A percentile compares a stretch with the other conserved stretches of the same genome.
These are phyloP conservation scores for Cryphonectria radicalis DNA, from an alignment of 2,329 filamentous ascomycete genomes.

Conservation along the genomic window DNA sequence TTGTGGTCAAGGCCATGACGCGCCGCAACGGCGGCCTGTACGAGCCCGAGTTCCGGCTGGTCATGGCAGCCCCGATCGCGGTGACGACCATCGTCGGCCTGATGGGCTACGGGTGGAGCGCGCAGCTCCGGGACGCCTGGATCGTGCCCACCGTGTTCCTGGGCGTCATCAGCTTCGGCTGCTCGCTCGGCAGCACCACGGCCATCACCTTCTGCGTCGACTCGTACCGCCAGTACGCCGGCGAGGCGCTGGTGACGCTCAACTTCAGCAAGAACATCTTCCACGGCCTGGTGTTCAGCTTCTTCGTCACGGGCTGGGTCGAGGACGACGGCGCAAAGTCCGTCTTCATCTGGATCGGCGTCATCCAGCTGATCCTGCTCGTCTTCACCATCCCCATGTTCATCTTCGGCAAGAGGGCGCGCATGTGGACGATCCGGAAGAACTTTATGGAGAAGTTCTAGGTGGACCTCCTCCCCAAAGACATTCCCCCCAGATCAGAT, in stretches of 20 bases:
- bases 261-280: slow-evolving; percentile 95
- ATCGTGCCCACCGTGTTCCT: slow-evolving; percentile 95
- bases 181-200: slow-evolving; percentile 86
- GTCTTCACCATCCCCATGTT: slow-evolving; percentile 87
- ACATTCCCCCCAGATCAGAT: background rate
- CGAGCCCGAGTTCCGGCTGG: slow-evolving; percentile 88
- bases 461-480: slow-evolving; percentile 21
- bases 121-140: slow-evolving; percentile 74
- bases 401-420: slow-evolving; percentile 84
- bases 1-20: slow-evolving; percentile 82
- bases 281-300: slow-evolving; percentile 84
- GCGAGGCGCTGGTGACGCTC: slow-evolving; percentile 89
- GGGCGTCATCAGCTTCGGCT: slow-evolving; percentile 89
- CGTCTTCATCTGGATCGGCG: slow-evolving; percentile 82
- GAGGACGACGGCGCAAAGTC: slow-evolving; percentile 72
- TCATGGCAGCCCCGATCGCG: slow-evolving; percentile 83
- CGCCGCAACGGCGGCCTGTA: slow-evolving; percentile 90
- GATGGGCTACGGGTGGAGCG: slow-evolving; percentile 97
- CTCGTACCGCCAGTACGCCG: slow-evolving; percentile 89
- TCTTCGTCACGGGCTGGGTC: slow-evolving; percentile 89
- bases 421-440: slow-evolving; percentile 92
- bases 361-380: slow-evolving; percentile 80
- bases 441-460: slow-evolving; percentile 78
- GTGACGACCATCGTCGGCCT: slow-evolving; percentile 81
- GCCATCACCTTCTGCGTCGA: slow-evolving; percentile 94